A percentile compares a stretch with the other conserved stretches of the same genome.
Evolutionary conservation across 768 basidiomycete species (phyloP).

Genomic region (Xerocomus brunneocitrinus): DNA sequence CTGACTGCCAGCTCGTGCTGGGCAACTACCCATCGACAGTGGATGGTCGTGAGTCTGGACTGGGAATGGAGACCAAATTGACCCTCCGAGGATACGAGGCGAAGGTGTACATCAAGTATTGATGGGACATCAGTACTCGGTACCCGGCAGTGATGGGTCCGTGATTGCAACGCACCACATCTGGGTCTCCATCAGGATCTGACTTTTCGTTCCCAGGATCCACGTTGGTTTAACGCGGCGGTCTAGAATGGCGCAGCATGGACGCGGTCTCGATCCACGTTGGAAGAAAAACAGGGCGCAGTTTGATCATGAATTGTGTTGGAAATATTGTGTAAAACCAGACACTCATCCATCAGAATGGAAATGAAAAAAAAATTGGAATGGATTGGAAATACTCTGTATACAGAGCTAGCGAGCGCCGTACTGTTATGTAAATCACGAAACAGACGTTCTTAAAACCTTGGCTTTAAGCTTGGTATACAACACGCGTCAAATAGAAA

Average conservation of each 20-base stretch:
- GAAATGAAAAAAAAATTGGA: background rate
- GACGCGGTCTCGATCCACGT: background rate
- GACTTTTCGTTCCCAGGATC: background rate
- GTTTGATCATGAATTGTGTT: background rate
- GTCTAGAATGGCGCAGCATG: background rate
- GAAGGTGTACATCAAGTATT: constrained; percentile 9
- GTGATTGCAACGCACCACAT: background rate
- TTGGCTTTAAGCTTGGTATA: background rate
- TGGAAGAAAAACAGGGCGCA: background rate
- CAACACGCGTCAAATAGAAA: no score
- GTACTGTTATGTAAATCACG: background rate
- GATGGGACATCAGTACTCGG: background rate
- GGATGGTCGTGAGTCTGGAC: background rate
- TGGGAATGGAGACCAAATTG: background rate
- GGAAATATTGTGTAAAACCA: background rate
- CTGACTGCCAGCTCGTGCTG: constrained; percentile 12
- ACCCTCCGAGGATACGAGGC: constrained; percentile 29
- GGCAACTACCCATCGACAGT: constrained; percentile 21
- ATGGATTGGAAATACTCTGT: background rate
- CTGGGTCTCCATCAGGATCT: no score
- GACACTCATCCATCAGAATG: no score
- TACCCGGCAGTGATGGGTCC: background rate
- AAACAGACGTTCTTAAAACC: background rate
- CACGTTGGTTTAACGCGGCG: background rate
- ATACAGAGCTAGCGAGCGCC: background rate